Conservation (phyloP, 805 yeast species). For the Cyberlindnera mississippiensis region DNA sequence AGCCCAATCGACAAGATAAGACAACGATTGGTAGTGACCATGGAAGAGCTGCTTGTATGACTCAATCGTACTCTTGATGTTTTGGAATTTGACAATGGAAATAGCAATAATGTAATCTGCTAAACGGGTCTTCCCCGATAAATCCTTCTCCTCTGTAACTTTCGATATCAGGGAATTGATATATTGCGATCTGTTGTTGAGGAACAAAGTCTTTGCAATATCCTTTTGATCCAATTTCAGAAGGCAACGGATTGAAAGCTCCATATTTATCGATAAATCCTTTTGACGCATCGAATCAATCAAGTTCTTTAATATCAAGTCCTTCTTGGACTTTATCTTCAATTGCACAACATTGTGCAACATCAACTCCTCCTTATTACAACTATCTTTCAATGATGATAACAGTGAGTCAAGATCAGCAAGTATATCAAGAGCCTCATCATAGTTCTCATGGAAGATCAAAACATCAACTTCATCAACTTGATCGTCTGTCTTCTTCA, state of each 20-base stretch:
- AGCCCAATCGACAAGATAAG: conserved; percentile 48
- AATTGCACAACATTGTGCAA: conserved; percentile 31
- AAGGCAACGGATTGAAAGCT: conserved; percentile 29
- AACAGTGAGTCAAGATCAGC: conserved; percentile 32
- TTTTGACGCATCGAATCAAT: conserved; percentile 31
- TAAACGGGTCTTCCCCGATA: conserved; percentile 45
- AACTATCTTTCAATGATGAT: conserved; percentile 10
- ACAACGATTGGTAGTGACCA: conserved; percentile 39
- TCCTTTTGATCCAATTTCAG: conserved; percentile 40
- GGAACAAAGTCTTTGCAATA: conserved; percentile 45
- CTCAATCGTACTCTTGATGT: conserved; percentile 52
- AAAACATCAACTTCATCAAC: conserved; percentile 68
- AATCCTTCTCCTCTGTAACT: conserved; percentile 39
- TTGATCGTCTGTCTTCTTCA: conserved; percentile 53
- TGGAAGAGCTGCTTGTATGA: conserved; percentile 52
- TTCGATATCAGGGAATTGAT: conserved; percentile 45
- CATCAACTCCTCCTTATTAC: conserved; percentile 27
- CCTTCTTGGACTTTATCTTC: conserved; percentile 31
- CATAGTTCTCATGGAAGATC: conserved; percentile 56
- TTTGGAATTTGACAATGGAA: conserved; percentile 59
- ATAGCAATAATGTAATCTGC: conserved; percentile 54
- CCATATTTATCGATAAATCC: conserved; percentile 27
- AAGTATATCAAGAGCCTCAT: conserved; percentile 36
- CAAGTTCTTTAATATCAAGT: conserved; percentile 31
- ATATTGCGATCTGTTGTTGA: conserved; percentile 43